Percentiles rank a stretch among this genome's conserved stretches.
These are phyloP conservation scores for Manihot esculenta DNA, from an alignment of 441 rosid genomes.

Conservation along the genomic window DNA sequence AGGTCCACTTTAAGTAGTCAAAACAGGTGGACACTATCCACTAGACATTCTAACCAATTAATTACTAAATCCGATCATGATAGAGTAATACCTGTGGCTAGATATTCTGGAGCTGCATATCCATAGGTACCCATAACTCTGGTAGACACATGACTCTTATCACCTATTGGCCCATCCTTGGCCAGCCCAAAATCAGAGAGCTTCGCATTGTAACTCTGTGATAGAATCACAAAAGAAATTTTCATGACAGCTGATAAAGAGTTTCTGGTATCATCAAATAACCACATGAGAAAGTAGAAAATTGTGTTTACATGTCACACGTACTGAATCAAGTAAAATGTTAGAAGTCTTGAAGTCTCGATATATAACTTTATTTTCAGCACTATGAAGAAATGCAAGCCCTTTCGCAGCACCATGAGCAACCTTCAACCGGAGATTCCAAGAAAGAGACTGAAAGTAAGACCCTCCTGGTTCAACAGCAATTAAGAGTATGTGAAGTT, in stretches of 20 bases:
- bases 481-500: conserved; percentile 1
- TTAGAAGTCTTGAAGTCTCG: conserved; percentile 88
- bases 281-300: background rate
- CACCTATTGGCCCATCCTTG: conserved; percentile 90
- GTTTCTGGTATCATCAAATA: background rate
- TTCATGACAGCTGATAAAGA: background rate
- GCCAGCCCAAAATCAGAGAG: conserved; percentile 96
- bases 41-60: too few species aligned
- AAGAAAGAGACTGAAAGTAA: conserved; percentile 83
- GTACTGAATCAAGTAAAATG: conserved; percentile 75
- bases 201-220: conserved; percentile 80
- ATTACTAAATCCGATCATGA: background rate
- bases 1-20: too few species aligned
- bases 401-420: conserved; percentile 92
- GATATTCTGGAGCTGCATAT: conserved; percentile 91
- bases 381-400: conserved; percentile 82
- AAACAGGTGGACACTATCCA: too few species aligned
- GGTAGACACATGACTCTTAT: conserved; percentile 83
- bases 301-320: conserved; percentile 1
- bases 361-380: conserved; percentile 72
- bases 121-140: conserved; percentile 90
- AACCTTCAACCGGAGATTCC: conserved; percentile 81
- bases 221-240: conserved; percentile 19
- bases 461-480: conserved; percentile 62
- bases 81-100: conserved; percentile 59